Conservation (phyloP, 2,329 filamentous ascomycete genomes). For the Xenoacremonium recifei region DNA sequence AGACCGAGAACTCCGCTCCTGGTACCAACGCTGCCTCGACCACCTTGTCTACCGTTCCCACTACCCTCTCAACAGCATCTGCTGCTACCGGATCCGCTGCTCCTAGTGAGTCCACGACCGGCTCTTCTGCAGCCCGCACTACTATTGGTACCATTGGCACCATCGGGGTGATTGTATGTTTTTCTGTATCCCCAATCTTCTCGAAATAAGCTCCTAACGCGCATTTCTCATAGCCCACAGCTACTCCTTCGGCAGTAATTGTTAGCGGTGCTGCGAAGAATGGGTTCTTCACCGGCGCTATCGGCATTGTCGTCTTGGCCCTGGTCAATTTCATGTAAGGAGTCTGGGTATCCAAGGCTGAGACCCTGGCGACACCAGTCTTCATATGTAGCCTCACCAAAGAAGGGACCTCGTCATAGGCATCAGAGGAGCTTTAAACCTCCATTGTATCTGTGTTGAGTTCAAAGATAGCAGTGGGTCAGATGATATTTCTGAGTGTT, state of each 20-base stretch:
- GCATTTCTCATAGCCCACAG: conserved; percentile 5
- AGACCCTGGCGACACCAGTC: too few relatives aligned
- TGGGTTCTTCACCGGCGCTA: conserved; percentile 3
- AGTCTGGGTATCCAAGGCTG: too few relatives aligned
- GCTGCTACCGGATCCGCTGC: not conserved
- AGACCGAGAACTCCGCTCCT: not conserved
- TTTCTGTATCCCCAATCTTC: not conserved
- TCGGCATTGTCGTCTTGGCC: not conserved
- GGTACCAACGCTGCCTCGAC: not conserved
- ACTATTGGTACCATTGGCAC: conserved; percentile 11
- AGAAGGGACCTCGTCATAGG: too few relatives aligned
- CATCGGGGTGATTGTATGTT: conserved; percentile 11
- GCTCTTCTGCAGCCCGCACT: conserved; percentile 4
- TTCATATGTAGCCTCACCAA: too few relatives aligned
- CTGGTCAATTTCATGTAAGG: conserved; percentile 5
- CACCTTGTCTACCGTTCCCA: not conserved
- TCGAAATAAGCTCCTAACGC: conserved; percentile 1
- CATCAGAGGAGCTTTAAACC: too few relatives aligned
- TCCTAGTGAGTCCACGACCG: not conserved
- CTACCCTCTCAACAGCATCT: conserved; percentile 5
- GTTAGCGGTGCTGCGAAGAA: conserved; percentile 13
- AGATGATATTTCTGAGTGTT: too few relatives aligned
- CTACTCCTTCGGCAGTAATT: conserved; percentile 7
- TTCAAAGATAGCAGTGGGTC: too few relatives aligned
- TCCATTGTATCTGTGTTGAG: too few relatives aligned